Evolutionary conservation across 2,329 filamentous ascomycete species (phyloP), one percentile per base, ranked within the genome.

Genomic region (Diplodia mutila): DNA sequence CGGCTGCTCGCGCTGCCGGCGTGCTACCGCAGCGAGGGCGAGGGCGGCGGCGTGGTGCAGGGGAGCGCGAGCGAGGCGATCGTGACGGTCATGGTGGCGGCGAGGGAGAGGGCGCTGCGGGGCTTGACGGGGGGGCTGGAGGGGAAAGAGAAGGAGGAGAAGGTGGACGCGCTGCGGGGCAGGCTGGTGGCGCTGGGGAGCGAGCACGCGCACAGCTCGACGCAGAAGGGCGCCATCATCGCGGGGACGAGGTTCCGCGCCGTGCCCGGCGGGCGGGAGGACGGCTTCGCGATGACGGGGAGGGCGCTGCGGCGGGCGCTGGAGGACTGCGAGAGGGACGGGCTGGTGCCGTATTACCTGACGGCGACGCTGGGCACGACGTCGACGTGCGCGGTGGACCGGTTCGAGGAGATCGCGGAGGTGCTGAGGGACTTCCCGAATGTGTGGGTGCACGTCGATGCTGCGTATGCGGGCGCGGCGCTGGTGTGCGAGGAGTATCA

Each of bases 391-490:
- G 92, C 93, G 6, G 85, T 94, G 27, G 94, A 98, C 79, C 90
- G 93, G 74, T 91, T 97, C 73, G 84, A 80, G 1, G 88, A 88
- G 70, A 90, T 97, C 73, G 87, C 85, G 18, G 81, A 82, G 6
- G 82, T 89, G 1, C 74, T 86, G 2, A 75, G 77, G 67, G 83
- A 84, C 3, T 86, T 85, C 75, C 85, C 85, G 11, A 80, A 86
- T 68, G 82, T 97, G 65, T 97, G 94, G 94, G 90, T 97, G 23
- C 94, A 98, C 79, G 87, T 97, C 65, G 94, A 98, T 80, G 94
- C 92, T 12, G 94, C 94, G 0, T 97, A 97, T 79, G 94, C 94
- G 0, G 94, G 94, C 2, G 89, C 92, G 0, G 91, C 94, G 0
- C 87, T 98, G 3, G 82, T 97, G 3, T 89, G 91, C 25, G 90